Base-by-base conservation (phyloP, 2,329 filamentous ascomycete genomes). In the Aspergillus sp. region DNA sequence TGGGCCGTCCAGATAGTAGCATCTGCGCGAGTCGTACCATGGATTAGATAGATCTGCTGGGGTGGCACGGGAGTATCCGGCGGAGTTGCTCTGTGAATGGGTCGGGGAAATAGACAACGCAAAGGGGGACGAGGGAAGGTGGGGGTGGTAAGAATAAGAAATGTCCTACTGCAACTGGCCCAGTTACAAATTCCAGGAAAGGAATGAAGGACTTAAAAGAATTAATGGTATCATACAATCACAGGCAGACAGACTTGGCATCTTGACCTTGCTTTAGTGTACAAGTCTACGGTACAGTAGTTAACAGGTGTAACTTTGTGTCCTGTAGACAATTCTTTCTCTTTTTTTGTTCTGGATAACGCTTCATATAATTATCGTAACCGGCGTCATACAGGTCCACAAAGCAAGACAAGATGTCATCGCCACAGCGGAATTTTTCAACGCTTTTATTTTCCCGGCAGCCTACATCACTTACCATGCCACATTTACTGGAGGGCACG, bases 401-500 rank as follows among this genome's bases (percentile, higher is more conserved):
- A 67, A 72, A 72, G 69, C 71, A 72, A 71, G 72, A 74, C 74
- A 75, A 73, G 73, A 75, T 67, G 68, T 65, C 70, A 69, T 73
- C 70, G 70, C 67, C 67, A 67, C 63, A 65, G 69, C 66, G 67
- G 70, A 70, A 66, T 58, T 72, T 72, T 65, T 59, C 60, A 66
- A 67, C 65, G 63, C 64, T 70, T 65, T 65, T 69, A 61, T 61
- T 48, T 60, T 65, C 61, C 59, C 65, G 52, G 61, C 59, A 62
- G 48, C 65, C 63, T 63, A 67, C 63, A 63, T 64, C 65, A 67
- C 65, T 65, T 69, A 69, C 67, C 63, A 51, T 15, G 63, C 63
- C 62, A 70, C 61, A 68, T 71, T 76, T 28, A n/a, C 72, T 82
- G 80, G 71, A 84, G 79, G 71, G 93, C 92, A 79, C 95, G 91